Percentiles rank a stretch among this genome's conserved stretches.
These are phyloP conservation scores for Scenedesmus sp. DNA, from an alignment of 163 green algal genomes.

Conservation along the genomic window DNA sequence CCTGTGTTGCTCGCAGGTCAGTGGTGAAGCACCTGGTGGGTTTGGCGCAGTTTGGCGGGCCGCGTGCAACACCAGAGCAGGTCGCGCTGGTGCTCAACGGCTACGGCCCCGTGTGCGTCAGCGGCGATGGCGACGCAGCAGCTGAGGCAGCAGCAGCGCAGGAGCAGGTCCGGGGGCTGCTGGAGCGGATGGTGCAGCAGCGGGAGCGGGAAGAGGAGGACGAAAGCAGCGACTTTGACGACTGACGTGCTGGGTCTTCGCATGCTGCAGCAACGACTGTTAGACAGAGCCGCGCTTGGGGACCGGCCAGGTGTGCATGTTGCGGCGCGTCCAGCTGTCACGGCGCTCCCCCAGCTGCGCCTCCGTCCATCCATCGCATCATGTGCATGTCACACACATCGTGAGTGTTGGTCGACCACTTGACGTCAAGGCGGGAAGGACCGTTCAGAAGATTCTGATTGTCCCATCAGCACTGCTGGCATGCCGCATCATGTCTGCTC, in stretches of 20 bases:
- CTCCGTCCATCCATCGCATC: too few species aligned
- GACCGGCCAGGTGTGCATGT: too few species aligned
- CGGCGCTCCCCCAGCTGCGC: too few species aligned
- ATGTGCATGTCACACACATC: too few species aligned
- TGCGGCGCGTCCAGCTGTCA: too few species aligned
- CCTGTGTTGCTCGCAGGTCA: background rate
- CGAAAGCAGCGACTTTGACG: conserved; percentile 50
- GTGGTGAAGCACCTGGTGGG: conserved; percentile 80
- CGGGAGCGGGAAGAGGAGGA: conserved; percentile 40
- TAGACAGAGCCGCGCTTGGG: too few species aligned
- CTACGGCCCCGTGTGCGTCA: conserved; percentile 33
- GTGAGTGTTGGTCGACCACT: too few species aligned
- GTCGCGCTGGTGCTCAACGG: conserved; percentile 69
- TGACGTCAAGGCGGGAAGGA: too few species aligned
- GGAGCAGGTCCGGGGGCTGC: conserved; percentile 31
- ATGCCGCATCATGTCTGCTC: too few species aligned
- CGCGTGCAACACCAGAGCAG: conserved; percentile 82
- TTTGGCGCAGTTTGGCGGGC: conserved; percentile 81
- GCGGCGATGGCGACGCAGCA: background rate
- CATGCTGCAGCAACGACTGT: background rate
- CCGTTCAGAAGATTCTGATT: too few species aligned
- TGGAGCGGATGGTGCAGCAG: conserved; percentile 53
- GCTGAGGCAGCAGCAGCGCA: background rate
- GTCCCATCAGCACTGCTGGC: too few species aligned
- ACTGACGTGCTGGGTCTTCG: too few species aligned